Evolutionary conservation across 2,329 filamentous ascomycete genomes (phyloP).

Genomic region (Penicillium vulpinum): DNA sequence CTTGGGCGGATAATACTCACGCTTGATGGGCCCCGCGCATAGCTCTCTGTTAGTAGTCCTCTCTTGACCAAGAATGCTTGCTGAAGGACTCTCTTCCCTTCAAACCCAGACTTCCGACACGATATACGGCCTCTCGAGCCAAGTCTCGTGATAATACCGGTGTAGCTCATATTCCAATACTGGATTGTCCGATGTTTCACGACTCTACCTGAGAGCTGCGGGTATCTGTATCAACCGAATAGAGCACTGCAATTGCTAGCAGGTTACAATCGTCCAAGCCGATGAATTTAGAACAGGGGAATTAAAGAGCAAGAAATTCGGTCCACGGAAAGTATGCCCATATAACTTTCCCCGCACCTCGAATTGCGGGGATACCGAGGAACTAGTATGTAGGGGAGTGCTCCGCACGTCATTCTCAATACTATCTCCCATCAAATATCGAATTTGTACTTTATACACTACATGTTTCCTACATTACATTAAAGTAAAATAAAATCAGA

Average conservation of each 20-base stretch:
- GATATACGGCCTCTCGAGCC: neutral
- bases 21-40: constrained; percentile 26
- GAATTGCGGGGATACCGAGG: constrained; percentile 11
- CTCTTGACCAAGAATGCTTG: constrained; percentile 3
- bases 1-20: constrained; percentile 12
- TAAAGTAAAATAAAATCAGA: neutral
- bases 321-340: too few species aligned
- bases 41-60: constrained; percentile 24
- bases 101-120: neutral
- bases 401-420: too few species aligned
- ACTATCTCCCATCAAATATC: too few species aligned
- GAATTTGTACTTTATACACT: too few species aligned
- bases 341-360: constrained; percentile 11
- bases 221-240: neutral
- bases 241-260: neutral
- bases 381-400: too few species aligned
- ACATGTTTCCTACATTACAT: neutral
- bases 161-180: constrained; percentile 15
- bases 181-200: constrained; percentile 11
- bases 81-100: neutral
- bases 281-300: too few species aligned
- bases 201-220: neutral
- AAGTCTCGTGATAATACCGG: constrained; percentile 3
- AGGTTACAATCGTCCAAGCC: too few species aligned
- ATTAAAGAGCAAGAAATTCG: too few species aligned